These are phyloP conservation scores for Amanita pallidorosea DNA, from an alignment of 768 basidiomycete species.

Conservation along the genomic window DNA sequence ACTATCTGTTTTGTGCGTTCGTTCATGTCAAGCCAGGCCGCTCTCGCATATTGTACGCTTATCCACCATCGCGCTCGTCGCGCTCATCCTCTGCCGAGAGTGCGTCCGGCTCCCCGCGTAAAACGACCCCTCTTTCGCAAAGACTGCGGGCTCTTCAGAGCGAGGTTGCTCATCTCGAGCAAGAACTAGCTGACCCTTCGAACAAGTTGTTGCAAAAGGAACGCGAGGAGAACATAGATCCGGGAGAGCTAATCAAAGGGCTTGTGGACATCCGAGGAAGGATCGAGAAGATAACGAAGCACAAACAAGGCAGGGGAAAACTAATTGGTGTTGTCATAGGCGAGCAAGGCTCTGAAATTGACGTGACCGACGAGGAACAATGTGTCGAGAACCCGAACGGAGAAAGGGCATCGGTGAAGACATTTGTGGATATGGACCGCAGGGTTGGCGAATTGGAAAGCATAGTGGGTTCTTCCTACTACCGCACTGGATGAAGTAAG, in stretches of 20 bases:
- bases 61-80: conserved; percentile 57
- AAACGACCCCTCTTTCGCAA: conserved; percentile 38
- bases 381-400: conserved; percentile 9
- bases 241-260: conserved; percentile 67
- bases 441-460: conserved; percentile 79
- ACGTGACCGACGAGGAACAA: conserved; percentile 8
- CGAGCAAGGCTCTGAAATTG: conserved; percentile 13
- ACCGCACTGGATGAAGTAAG: conserved; percentile 75
- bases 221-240: conserved; percentile 50
- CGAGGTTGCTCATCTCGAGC: conserved; percentile 74
- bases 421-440: conserved; percentile 66
- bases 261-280: conserved; percentile 65
- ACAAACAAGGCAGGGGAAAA: conserved; percentile 54
- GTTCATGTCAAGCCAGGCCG: conserved; percentile 24
- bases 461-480: conserved; percentile 71
- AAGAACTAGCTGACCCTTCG: conserved; percentile 71
- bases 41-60: conserved; percentile 49
- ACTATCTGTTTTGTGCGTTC: neutral
- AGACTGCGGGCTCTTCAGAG: conserved; percentile 58
- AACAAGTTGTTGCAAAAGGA: conserved; percentile 57
- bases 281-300: conserved; percentile 55
- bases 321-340: conserved; percentile 50
- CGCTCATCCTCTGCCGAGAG: conserved; percentile 27
- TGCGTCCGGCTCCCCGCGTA: conserved; percentile 18
- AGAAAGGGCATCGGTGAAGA: conserved; percentile 30